Base-by-base conservation (phyloP, 176 grass and related monocot species). In the Avena insularis region DNA sequence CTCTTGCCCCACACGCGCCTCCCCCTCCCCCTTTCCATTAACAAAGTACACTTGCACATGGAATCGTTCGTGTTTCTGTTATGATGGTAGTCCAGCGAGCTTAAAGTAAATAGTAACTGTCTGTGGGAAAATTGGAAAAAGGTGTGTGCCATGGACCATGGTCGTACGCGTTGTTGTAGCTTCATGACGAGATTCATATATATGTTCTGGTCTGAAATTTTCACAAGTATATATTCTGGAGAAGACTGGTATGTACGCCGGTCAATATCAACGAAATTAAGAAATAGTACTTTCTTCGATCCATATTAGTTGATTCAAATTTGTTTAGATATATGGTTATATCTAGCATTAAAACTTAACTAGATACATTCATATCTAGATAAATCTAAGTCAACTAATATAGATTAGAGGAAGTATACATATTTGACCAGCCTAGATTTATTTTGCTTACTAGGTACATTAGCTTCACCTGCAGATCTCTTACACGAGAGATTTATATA, bases 1-100 rank as follows among this genome's bases (percentile, higher is more conserved):
- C 2, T 20, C 45, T 43, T 61, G 16, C 13, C 77, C 59, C 23
- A 33, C 78, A 63, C 70, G 23, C 48, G 40, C n/a, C 84, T 77
- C 59, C 72, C 23, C 87, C 80, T 74, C 75, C 36, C 59, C 72
- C 19, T 91, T 84, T 74, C 75, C 36, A 78, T 75, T 75, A 83
- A 75, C 67, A 84, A 91, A 87, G 81, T 91, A 91, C 89, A 84
- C 67, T 87, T 87, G 85, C 89, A 84, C 85, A 87, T 91, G 85
- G 89, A 91, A 91, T 80, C 57, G 33, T 50, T 61, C 75, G 85
- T 84, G 75, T 66, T 54, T 69, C 67, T 90, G 81, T 67, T 84
- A 16, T 87, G 67, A 21, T 48, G 25, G 58, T 67, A 25, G 38
- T 68, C 55, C 43, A 51, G 66, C 80, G 75, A 43, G 25, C 56